A percentile compares a stretch with the other conserved stretches of the same genome.
Evolutionary conservation across 371 early-diverging fungal species (phyloP).

Genomic region (Mucor circinelloides): DNA sequence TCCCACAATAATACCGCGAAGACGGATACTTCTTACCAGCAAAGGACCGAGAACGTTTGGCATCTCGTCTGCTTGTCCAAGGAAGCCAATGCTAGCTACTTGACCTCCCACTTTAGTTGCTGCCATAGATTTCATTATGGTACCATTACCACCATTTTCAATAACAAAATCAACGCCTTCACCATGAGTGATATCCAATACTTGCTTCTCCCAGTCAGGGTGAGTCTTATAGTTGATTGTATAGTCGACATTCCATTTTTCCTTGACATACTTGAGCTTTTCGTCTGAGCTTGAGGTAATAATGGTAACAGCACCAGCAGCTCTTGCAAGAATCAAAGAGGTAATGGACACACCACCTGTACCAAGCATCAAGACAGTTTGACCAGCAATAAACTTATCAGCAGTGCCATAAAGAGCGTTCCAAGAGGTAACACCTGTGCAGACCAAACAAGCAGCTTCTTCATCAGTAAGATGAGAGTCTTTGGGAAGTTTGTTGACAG

Average conservation of each 20-base stretch:
- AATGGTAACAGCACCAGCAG: constrained; percentile 25
- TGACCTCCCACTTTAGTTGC: constrained; percentile 12
- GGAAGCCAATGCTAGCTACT: constrained; percentile 14
- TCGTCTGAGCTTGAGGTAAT: constrained; percentile 28
- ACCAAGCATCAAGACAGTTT: constrained; percentile 20
- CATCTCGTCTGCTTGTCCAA: neutral
- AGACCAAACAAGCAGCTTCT: constrained; percentile 26
- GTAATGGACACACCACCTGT: constrained; percentile 24
- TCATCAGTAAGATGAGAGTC: constrained; percentile 8
- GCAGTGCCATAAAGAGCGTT: constrained; percentile 12
- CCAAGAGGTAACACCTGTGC: constrained; percentile 21
- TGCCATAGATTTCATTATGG: constrained; percentile 13
- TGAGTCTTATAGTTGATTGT: constrained; percentile 24
- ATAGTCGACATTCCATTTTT: constrained; percentile 18
- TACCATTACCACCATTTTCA: constrained; percentile 20
- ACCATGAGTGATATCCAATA: constrained; percentile 11
- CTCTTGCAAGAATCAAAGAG: constrained; percentile 16
- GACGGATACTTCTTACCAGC: neutral
- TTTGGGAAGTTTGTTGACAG: constrained; percentile 21
- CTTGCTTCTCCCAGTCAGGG: constrained; percentile 26
- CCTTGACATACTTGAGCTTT: constrained; percentile 20
- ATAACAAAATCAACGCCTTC: constrained; percentile 19
- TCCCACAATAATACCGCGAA: constrained; percentile 21
- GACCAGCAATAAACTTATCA: constrained; percentile 15
- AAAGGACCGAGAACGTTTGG: constrained; percentile 7